Conservation (phyloP, 2,329 filamentous ascomycete genomes). For the Metarhizium robertsii region DNA sequence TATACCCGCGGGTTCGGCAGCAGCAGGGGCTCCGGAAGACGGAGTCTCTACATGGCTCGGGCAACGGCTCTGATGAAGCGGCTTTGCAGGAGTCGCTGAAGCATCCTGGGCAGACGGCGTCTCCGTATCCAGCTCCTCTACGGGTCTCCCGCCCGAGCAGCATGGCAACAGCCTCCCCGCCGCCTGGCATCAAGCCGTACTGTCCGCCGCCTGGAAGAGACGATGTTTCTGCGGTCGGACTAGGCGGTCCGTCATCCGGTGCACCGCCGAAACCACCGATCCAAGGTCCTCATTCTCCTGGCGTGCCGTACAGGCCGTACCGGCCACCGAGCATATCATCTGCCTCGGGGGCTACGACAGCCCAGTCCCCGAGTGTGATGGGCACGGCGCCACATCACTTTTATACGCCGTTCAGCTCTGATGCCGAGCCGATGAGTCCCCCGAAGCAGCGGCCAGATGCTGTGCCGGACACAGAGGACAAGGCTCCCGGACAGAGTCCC, state of each 20-base stretch:
- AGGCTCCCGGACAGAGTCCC: background rate
- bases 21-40: background rate
- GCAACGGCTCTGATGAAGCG: background rate
- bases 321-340: constrained; percentile 13
- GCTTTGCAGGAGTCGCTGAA: background rate
- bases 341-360: too few species aligned
- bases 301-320: constrained; percentile 19
- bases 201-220: constrained; percentile 13
- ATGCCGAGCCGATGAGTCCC: background rate
- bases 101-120: background rate
- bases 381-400: constrained; percentile 13
- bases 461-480: background rate
- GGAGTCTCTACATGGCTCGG: background rate
- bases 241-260: background rate
- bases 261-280: background rate
- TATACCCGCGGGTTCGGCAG: constrained; percentile 1
- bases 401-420: constrained; percentile 6
- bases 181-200: constrained; percentile 18
- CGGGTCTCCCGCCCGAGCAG: background rate
- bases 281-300: background rate
- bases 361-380: background rate
- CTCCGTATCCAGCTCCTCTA: constrained; percentile 9
- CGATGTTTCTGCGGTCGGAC: background rate
- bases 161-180: constrained; percentile 8
- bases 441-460: background rate